Base-by-base conservation (phyloP, 305 asterid genomes). In the Fraxinus dipetala region DNA sequence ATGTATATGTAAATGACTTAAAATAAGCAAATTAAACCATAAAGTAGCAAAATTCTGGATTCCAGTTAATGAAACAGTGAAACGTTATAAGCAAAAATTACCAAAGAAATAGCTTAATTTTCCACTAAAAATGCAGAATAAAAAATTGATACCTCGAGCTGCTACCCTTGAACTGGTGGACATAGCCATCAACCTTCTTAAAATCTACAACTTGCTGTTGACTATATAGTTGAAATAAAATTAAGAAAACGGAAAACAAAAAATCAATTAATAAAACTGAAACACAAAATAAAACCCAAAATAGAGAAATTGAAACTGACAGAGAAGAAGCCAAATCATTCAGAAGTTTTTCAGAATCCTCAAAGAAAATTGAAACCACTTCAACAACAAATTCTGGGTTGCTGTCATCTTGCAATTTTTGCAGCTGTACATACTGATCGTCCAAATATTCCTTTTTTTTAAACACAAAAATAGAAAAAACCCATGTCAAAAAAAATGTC, bases 91-190 rank as follows among this genome's bases (percentile, higher is more conserved):
- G 81, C 48, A 28, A 77, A 8, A 40, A 26, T 51, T 4, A 70
- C 54, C 26, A 24, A 78, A 14, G 4, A 26, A 78, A 11, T 54
- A 76, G 3, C 16, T 35, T 13, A 5, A 13, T 24, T 13, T n/a
- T 35, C 63, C 54, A 63, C 77, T 10, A 26, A 70, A 26, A 8
- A 77, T n/a, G 56, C 43, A 65, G 30, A 34, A 80, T 56, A 20
- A 10, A 31, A 81, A 45, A 16, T 51, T 54, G 72, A 81, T 79
- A 92, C 95, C 94, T 91, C 65, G 97, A 91, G 85, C 97, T 93
- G 90, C 95, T 91, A 77, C 97, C 95, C 88, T 92, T 92, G 87
- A 93, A 88, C 87, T 91, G 95, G 74, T 93, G 97, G 81, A 91
- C 93, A 89, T 91, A 91, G 9, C 90, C 90, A 89, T 91, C 97